phyloP scores from a whole-genome alignment of 2,329 filamentous ascomycete genomes.

The Botryotinia convoluta region DNA sequence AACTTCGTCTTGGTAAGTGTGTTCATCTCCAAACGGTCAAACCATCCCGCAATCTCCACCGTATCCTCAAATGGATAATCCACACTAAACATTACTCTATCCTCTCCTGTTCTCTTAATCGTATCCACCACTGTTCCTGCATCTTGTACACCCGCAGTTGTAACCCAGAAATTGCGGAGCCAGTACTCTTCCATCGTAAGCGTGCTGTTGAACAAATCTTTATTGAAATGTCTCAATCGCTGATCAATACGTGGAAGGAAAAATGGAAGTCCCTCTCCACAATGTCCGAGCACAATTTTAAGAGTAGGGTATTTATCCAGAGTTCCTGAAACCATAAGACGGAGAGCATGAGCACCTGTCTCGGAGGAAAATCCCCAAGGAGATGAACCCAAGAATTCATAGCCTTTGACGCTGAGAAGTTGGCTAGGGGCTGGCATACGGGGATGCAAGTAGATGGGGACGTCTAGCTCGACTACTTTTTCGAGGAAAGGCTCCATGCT shows the following conservation, averaged over 20 bases:
- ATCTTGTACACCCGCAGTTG: constrained; percentile 49
- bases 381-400: constrained; percentile 41
- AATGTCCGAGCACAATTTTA: constrained; percentile 31
- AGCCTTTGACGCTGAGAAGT: constrained; percentile 29
- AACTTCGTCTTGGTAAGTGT: constrained; percentile 22
- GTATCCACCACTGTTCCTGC: constrained; percentile 44
- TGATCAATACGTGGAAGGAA: background rate
- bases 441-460: constrained; percentile 45
- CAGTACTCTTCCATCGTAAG: constrained; percentile 43
- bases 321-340: constrained; percentile 29
- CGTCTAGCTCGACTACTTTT: constrained; percentile 41
- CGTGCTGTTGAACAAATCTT: background rate
- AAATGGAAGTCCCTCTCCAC: constrained; percentile 31
- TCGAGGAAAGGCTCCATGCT: constrained; percentile 39
- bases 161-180: constrained; percentile 56
- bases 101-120: constrained; percentile 41
- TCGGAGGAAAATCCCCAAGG: constrained; percentile 51
- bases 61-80: constrained; percentile 30
- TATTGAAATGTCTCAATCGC: constrained; percentile 7
- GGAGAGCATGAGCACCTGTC: constrained; percentile 30
- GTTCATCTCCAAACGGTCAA: constrained; percentile 25
- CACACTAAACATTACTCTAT: constrained; percentile 53
- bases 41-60: constrained; percentile 25
- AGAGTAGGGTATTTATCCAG: constrained; percentile 29
- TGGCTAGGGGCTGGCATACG: constrained; percentile 32